These are phyloP conservation scores for Hanseniaspora meyeri DNA, from an alignment of 805 yeast species.

Conservation along the genomic window DNA sequence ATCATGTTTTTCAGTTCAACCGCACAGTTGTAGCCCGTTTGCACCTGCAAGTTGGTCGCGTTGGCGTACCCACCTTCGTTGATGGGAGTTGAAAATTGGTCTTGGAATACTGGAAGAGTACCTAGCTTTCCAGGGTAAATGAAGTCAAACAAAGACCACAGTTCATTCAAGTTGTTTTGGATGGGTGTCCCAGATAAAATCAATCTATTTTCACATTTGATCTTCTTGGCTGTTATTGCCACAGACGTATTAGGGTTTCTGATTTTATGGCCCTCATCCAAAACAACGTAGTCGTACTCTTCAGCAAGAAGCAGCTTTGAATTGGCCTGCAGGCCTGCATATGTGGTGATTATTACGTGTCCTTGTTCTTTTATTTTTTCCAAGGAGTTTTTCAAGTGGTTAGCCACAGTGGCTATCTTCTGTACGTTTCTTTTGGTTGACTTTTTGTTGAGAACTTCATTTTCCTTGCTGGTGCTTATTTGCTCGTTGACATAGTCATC, in stretches of 20 bases:
- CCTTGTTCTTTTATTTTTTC: slow-evolving; percentile 54
- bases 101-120: slow-evolving; percentile 86
- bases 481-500: slow-evolving; percentile 28
- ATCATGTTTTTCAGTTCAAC: slow-evolving; percentile 77
- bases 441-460: slow-evolving; percentile 18
- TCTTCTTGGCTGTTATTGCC: slow-evolving; percentile 69
- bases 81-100: slow-evolving; percentile 83
- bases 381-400: slow-evolving; percentile 30
- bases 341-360: slow-evolving; percentile 80
- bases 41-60: slow-evolving; percentile 91
- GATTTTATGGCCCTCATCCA: slow-evolving; percentile 95
- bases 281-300: slow-evolving; percentile 78
- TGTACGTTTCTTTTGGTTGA: slow-evolving; percentile 18
- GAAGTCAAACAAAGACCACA: slow-evolving; percentile 93
- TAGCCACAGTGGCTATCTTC: slow-evolving; percentile 20
- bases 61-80: slow-evolving; percentile 97
- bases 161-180: slow-evolving; percentile 79
- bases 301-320: slow-evolving; percentile 48
- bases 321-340: slow-evolving; percentile 70
- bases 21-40: slow-evolving; percentile 92
- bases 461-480: slow-evolving; percentile 19
- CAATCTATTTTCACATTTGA: slow-evolving; percentile 72
- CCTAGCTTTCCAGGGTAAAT: slow-evolving; percentile 91
- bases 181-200: slow-evolving; percentile 94
- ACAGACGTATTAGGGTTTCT: slow-evolving; percentile 88